Base-by-base conservation (phyloP, 148 eudicot genomes). In the Polygonum maritimum region DNA sequence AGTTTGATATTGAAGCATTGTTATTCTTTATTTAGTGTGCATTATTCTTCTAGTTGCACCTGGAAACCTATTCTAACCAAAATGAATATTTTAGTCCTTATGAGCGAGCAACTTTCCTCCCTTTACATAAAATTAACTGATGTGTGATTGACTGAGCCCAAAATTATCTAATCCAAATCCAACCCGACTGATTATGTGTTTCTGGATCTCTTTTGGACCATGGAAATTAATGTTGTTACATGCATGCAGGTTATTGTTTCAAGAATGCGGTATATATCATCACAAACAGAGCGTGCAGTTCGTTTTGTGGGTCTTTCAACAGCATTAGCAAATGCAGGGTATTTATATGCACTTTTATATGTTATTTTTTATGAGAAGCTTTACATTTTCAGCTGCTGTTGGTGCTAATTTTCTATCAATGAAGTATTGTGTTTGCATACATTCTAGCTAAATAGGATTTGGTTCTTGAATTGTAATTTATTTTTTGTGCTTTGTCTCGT, bases 261-360 rank as follows among this genome's bases (percentile, higher is more conserved):
- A 55, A 88, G 98, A 85, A 95, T 92, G 97, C 91, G 97, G 82
- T 95, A 95, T 85, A 95, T 95, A 86, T 95, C 98, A 77, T 92
- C 98, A 44, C 98, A 95, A 71, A 92, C 97, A 31, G 98, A 95
- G 77, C 91, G 92, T 33, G 77, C 88, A 55, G 92, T 95, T 81
- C 92, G 97, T 41, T 95, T 95, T 87, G 94, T 95, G 76, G 98
- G 97, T 55, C 89, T 95, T 76, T 95, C 98, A 84, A 95, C 98
- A 75, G 98, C 98, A 69, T 88, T 95, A 78, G 97, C 97, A 75
- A 95, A 95, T 87, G 98, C 98, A 71, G 92, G 89, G 71, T 67
- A 15, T 38, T 44, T 36, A 67, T 38, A 67, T 38, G 38, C 16
- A 18, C 35, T 69, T 15, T 4, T 62, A 18, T 62, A 5, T 26